Evolutionary conservation across 306 rosid species (phyloP).

Genomic region (Castanopsis chinensis): DNA sequence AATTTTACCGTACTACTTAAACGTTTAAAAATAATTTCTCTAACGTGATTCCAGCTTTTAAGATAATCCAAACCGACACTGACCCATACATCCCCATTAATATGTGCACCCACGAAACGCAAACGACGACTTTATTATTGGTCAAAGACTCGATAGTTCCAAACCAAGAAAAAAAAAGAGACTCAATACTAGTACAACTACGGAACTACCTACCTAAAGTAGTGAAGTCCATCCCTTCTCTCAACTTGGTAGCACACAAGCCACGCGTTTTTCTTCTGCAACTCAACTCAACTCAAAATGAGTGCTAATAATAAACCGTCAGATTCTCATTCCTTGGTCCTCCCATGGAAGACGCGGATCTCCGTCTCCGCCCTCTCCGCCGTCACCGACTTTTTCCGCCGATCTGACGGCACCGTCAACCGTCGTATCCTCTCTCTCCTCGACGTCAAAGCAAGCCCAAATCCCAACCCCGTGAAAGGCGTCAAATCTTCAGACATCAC

Average conservation of each 20-base stretch:
- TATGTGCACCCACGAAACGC: too few relatives aligned
- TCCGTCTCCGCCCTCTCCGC: neutral
- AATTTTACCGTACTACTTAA: too few relatives aligned
- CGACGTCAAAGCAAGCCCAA: conserved; percentile 36
- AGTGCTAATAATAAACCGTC: neutral
- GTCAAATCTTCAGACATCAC: conserved; percentile 54
- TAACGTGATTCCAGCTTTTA: too few relatives aligned
- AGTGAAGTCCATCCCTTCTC: too few relatives aligned
- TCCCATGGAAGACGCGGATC: conserved; percentile 60
- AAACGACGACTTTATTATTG: too few relatives aligned
- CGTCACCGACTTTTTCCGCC: conserved; percentile 32
- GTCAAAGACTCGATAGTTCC: too few relatives aligned
- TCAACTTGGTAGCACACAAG: neutral
- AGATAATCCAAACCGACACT: too few relatives aligned
- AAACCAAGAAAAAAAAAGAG: too few relatives aligned
- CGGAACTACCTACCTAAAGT: too few relatives aligned
- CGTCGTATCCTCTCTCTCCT: conserved; percentile 53
- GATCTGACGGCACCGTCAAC: conserved; percentile 57
- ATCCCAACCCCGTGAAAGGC: conserved; percentile 36
- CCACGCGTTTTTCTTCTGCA: neutral
- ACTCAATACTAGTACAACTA: too few relatives aligned
- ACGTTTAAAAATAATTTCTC: too few relatives aligned
- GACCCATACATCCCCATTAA: too few relatives aligned
- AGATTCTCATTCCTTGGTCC: conserved; percentile 3
- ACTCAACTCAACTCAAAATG: neutral